These are phyloP conservation scores for Pseudonectria buxi DNA, from an alignment of 2,329 filamentous ascomycete species.

Conservation along the genomic window DNA sequence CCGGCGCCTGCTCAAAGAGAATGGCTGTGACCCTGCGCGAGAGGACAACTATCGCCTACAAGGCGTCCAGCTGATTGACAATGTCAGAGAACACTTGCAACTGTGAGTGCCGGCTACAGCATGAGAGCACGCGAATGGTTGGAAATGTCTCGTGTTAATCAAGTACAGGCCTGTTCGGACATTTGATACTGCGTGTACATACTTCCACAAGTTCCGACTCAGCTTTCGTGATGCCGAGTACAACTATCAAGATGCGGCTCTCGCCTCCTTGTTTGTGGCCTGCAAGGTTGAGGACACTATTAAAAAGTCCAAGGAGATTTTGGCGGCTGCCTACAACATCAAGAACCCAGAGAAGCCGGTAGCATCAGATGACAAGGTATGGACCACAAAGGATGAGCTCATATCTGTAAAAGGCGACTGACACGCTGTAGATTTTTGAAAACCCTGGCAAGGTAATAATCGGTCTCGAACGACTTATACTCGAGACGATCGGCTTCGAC, in stretches of 20 bases:
- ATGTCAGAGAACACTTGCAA: constrained; percentile 68
- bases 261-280: constrained; percentile 82
- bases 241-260: constrained; percentile 76
- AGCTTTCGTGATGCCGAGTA: constrained; percentile 81
- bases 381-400: constrained; percentile 16
- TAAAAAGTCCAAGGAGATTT: constrained; percentile 90
- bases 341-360: constrained; percentile 62
- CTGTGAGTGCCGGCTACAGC: no score
- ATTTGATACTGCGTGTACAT: constrained; percentile 83
- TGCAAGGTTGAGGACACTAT: constrained; percentile 98
- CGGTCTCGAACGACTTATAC: constrained; percentile 82
- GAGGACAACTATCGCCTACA: constrained; percentile 78
- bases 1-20: constrained; percentile 62
- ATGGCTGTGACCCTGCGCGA: constrained; percentile 65
- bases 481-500: constrained; percentile 90
- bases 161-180: constrained; percentile 70
- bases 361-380: constrained; percentile 75
- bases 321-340: constrained; percentile 84
- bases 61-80: constrained; percentile 84
- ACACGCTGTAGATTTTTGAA: constrained; percentile 62
- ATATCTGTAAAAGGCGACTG: neutral
- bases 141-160: no score
- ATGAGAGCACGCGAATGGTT: no score
- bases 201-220: constrained; percentile 90
- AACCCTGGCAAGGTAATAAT: constrained; percentile 72